Base-by-base conservation (phyloP, 306 rosid species). In the Dalbergia cultrata region DNA sequence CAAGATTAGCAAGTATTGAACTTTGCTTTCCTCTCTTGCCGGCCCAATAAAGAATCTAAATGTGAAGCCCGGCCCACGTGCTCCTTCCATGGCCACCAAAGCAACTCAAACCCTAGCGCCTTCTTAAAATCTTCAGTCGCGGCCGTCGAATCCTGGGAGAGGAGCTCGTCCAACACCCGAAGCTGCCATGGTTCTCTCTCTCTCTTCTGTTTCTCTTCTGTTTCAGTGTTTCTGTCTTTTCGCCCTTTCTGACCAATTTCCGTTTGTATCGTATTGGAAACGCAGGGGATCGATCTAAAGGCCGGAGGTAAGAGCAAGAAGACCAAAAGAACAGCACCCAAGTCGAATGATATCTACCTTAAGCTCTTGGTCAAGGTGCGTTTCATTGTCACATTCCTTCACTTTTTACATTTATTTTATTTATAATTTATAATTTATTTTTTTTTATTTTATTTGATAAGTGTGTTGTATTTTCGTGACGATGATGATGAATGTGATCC, bases 221-320 rank as follows among this genome's bases (percentile, higher is more conserved):
- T 59, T 35, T 54, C 10, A 0, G 17, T 54, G 26, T 53, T 13
- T 9, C 13, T 39, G 1, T 8, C 16, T 13, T 18, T 52, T 6
- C 59, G 21, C 43, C 7, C 14, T 45, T 71, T 16, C 45, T 50
- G 0, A 60, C 71, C 0, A 9, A 7, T 35, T 13, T 33, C 53
- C 63, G 19, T 67, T 64, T 80, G 58, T 26, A 58, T 70, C 75
- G 50, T 17, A 50, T 65, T 58, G 13, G 26, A 31, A 2, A 3
- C 2, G 10, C 72, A 84, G 89, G 89, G 89, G 13, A 83, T 85
- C 74, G 85, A 85, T 80, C 88, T 94, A 6, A 90, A 90, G 5
- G 98, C 97, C 1, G 98, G 98, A 85, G 98, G 98, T 83, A 94
- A 94, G 93, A 85, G 88, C 92, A 94, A 94, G 85, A 90, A 90